Percentiles rank a stretch among this genome's conserved stretches.
phyloP scores from a whole-genome alignment of 2,329 filamentous ascomycete genomes.

The Xylaria sp. region DNA sequence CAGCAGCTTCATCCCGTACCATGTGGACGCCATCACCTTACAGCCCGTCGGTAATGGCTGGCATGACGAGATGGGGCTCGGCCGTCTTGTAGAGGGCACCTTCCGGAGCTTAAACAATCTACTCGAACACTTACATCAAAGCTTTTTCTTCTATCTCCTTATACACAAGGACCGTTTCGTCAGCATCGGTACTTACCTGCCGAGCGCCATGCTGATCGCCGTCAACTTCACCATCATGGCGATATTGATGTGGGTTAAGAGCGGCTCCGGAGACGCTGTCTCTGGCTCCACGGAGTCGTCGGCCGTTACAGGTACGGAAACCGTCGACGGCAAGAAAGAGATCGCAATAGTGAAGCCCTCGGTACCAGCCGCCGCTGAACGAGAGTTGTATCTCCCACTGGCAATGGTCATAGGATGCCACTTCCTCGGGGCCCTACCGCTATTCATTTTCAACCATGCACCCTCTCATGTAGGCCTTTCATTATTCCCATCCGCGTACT shows the following conservation, averaged over 20 bases:
- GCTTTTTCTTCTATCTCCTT: slow-evolving; percentile 98
- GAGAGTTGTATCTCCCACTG: slow-evolving; percentile 78
- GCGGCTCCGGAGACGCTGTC: slow-evolving; percentile 66
- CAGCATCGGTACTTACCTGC: slow-evolving; percentile 96
- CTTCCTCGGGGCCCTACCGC: slow-evolving; percentile 79
- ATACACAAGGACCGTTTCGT: slow-evolving; percentile 94
- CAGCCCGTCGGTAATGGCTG: slow-evolving; percentile 91
- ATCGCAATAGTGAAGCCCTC: slow-evolving; percentile 33
- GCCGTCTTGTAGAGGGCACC: slow-evolving; percentile 86
- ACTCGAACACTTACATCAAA: slow-evolving; percentile 95
- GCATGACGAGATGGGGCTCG: slow-evolving; percentile 98
- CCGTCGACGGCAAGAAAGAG: slow-evolving; percentile 43
- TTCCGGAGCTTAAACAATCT: slow-evolving; percentile 96
- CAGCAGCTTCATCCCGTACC: slow-evolving; percentile 96
- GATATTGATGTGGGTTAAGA: slow-evolving; percentile 92
- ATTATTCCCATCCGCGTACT: background rate
- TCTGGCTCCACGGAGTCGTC: slow-evolving; percentile 8
- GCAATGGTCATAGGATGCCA: slow-evolving; percentile 78
- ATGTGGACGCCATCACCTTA: slow-evolving; percentile 94
- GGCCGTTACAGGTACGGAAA: slow-evolving; percentile 27
- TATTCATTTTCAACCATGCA: slow-evolving; percentile 87
- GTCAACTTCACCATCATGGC: slow-evolving; percentile 96
- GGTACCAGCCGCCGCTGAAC: slow-evolving; percentile 58
- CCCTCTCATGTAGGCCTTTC: slow-evolving; percentile 68
- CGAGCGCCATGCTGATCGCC: slow-evolving; percentile 96